Percentiles rank a stretch among this genome's conserved stretches.
Evolutionary conservation across 2,329 filamentous ascomycete species (phyloP).

Genomic region (Beauveria pseudobassiana): DNA sequence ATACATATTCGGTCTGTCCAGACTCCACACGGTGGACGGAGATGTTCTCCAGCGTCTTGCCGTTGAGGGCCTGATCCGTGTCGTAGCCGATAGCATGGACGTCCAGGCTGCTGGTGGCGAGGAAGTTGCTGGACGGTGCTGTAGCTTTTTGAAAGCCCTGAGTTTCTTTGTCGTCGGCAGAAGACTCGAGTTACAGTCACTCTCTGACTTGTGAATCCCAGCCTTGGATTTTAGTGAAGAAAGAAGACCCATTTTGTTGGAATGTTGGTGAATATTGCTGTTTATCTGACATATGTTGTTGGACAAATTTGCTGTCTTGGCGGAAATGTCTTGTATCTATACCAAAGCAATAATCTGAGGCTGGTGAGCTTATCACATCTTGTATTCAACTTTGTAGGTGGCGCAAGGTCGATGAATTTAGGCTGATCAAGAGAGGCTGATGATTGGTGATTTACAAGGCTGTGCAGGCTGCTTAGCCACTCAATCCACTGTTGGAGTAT

Average conservation of each 20-base stretch:
- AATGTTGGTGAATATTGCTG: neutral
- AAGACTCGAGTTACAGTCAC: neutral
- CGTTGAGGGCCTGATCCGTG: conserved; percentile 7
- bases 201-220: neutral
- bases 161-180: neutral
- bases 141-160: neutral
- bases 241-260: neutral
- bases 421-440: neutral
- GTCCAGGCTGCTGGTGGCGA: conserved; percentile 7
- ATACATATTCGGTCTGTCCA: conserved; percentile 13
- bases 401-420: neutral
- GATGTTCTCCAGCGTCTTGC: conserved; percentile 10
- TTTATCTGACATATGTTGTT: too few species aligned
- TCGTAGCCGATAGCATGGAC: conserved; percentile 10
- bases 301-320: neutral
- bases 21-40: conserved; percentile 6
- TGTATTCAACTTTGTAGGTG: neutral
- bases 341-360: neutral
- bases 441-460: neutral
- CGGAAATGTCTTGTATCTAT: neutral
- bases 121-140: neutral
- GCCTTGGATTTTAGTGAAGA: conserved; percentile 1
- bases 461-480: neutral
- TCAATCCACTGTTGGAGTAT: neutral
- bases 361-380: neutral